Percentiles rank a stretch among this genome's conserved stretches.
phyloP scores from a whole-genome alignment of 2,329 filamentous ascomycete genomes.

The Karstenula rhodostoma region DNA sequence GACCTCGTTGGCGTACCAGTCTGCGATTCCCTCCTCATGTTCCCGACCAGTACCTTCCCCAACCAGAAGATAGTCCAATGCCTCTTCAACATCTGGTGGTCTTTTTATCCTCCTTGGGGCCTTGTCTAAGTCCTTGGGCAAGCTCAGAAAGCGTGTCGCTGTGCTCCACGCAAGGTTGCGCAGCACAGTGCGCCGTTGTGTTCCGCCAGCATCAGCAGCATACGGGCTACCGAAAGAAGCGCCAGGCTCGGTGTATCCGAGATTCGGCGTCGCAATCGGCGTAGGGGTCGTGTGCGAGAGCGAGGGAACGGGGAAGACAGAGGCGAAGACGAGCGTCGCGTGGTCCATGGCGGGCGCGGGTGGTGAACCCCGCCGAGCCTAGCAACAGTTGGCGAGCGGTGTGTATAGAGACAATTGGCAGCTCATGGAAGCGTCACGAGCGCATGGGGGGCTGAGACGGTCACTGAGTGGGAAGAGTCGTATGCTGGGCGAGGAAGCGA shows the following conservation, averaged over 20 bases:
- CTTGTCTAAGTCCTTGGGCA: conserved; percentile 39
- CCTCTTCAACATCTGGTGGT: conserved; percentile 46
- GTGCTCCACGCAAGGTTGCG: conserved; percentile 56
- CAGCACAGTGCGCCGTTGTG: conserved; percentile 45
- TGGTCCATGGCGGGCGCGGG: conserved; percentile 43
- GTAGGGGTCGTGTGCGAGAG: conserved; percentile 54
- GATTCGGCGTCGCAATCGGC: conserved; percentile 53
- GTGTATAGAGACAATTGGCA: not conserved
- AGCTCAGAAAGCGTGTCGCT: conserved; percentile 54
- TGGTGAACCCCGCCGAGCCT: conserved; percentile 28
- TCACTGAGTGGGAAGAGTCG: not conserved
- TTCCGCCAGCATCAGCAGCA: conserved; percentile 38
- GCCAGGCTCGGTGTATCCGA: conserved; percentile 51
- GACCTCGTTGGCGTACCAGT: conserved; percentile 58
- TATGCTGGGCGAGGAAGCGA: not conserved
- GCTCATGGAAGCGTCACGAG: conserved; percentile 1
- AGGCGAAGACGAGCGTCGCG: conserved; percentile 50
- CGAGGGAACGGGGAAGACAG: conserved; percentile 55
- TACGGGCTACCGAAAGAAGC: conserved; percentile 51
- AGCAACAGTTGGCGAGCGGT: conserved; percentile 15
- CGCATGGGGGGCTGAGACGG: too few relatives aligned
- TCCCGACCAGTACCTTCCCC: conserved; percentile 44
- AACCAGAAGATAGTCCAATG: conserved; percentile 45
- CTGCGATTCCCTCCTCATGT: conserved; percentile 42
- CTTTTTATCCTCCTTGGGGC: conserved; percentile 25